Base-by-base conservation (phyloP, 352 stramenopile species). In the Phytophthora cajani region DNA sequence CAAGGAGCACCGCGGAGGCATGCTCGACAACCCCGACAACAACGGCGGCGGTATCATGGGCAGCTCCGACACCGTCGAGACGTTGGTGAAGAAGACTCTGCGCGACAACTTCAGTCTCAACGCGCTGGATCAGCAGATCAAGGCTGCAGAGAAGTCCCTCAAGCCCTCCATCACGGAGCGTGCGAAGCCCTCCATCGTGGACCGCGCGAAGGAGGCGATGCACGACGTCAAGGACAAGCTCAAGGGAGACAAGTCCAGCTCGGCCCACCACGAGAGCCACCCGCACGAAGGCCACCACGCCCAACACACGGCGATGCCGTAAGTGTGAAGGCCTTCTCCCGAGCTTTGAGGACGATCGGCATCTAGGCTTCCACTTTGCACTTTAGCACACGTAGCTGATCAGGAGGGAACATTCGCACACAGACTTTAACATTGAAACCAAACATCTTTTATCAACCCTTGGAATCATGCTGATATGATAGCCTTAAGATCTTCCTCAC, bases 151-250 rank as follows among this genome's bases (percentile, higher is more conserved):
- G 40, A 75, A 78, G 38, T 53, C 67, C 5, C n/a, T 74, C 17
- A 56, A 57, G n/a, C 71, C 67, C 25, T 78, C 71, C 36, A 59
- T 78, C 14, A 6, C 69, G 38, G 71, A 75, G 8, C 71, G 71
- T 58, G 71, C 71, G 3, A 78, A 78, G 47, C 71, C 67, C n/a
- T 78, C 71, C 36, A 62, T 78, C n/a, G 9, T 75, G 38, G 71
- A 75, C 8, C 71, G 71, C 54, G 71, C 71, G 3, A 78, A 78
- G 47, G 71, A 78, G 32, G 54, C 53, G 16, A 66, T 78, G 10
- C 66, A 78, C 40, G 67, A 75, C 3, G 67, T 75, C 19, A 78
- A 78, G 57, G 66, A 75, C 9, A 78, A 78, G 57, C 11, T 78
- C n/a, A 72, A 47, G 51, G 71, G 71, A 7, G 67, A 75, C 49